These are phyloP conservation scores for Yamadazyma blattariae DNA, from an alignment of 1,139 yeast species.

Conservation along the genomic window DNA sequence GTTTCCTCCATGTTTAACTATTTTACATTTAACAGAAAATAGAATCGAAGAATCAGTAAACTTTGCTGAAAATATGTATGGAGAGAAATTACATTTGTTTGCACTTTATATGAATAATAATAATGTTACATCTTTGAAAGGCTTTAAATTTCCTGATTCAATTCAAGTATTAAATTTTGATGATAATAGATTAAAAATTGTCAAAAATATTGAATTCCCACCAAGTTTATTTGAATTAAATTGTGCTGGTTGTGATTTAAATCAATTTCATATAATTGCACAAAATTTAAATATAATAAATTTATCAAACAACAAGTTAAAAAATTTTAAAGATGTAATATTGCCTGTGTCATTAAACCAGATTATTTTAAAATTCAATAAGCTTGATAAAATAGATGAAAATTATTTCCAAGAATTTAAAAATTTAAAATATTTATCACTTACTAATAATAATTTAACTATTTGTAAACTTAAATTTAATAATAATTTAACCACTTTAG, in stretches of 20 bases:
- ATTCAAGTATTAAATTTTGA: constrained; percentile 21
- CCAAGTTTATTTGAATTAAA: constrained; percentile 18
- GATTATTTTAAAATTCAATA: constrained; percentile 6
- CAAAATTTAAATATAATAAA: constrained; percentile 8
- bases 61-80: constrained; percentile 14
- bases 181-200: constrained; percentile 14
- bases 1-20: constrained; percentile 16
- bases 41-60: constrained; percentile 14
- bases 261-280: constrained; percentile 14
- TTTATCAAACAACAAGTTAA: constrained; percentile 9
- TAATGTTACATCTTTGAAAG: constrained; percentile 11
- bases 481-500: constrained; percentile 12
- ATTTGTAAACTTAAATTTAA: constrained; percentile 7
- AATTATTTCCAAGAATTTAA: constrained; percentile 8
- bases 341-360: constrained; percentile 6
- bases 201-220: constrained; percentile 13
- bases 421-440: constrained; percentile 11
- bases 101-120: constrained; percentile 20
- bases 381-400: constrained; percentile 1
- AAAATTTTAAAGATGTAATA: not conserved
- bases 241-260: constrained; percentile 20
- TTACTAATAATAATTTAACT: constrained; percentile 14
- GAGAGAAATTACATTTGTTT: constrained; percentile 15
- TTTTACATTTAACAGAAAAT: constrained; percentile 25
- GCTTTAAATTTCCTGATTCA: constrained; percentile 16